These are phyloP conservation scores for Fusarium citri DNA, from an alignment of 2,329 filamentous ascomycete species.

Conservation along the genomic window DNA sequence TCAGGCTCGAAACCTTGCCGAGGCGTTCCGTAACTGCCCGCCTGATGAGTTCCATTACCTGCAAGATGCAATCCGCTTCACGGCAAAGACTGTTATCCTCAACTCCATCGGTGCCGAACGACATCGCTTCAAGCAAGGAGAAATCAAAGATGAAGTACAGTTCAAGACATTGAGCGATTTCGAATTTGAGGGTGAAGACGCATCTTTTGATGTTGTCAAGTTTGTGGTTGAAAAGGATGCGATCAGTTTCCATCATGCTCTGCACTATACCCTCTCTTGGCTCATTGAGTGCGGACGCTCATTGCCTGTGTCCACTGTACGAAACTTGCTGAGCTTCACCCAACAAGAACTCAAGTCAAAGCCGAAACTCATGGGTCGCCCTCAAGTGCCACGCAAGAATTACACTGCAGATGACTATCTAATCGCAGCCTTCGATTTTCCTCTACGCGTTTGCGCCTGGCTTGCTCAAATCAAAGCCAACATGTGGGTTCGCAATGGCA, in stretches of 20 bases:
- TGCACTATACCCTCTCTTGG: conserved; percentile 98
- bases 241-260: conserved; percentile 96
- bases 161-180: conserved; percentile 85
- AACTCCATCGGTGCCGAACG: conserved; percentile 92
- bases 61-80: conserved; percentile 76
- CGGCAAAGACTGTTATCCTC: conserved; percentile 85
- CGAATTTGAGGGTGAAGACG: conserved; percentile 75
- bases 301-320: conserved; percentile 75
- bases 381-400: conserved; percentile 66
- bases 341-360: conserved; percentile 75
- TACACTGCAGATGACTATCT: conserved; percentile 80
- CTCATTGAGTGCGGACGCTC: conserved; percentile 88
- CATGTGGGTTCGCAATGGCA: conserved; percentile 98
- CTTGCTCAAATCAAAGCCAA: conserved; percentile 97
- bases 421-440: conserved; percentile 91
- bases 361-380: conserved; percentile 70
- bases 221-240: conserved; percentile 90
- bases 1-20: conserved; percentile 87
- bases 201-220: conserved; percentile 77
- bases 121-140: conserved; percentile 83
- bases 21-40: conserved; percentile 80
- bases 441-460: conserved; percentile 94
- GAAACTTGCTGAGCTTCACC: conserved; percentile 76
- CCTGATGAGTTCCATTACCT: conserved; percentile 74
- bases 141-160: conserved; percentile 85